A percentile compares a stretch with the other conserved stretches of the same genome.
Conservation (phyloP, 345 rosid genomes). For the Odontarrhena argentea region DNA sequence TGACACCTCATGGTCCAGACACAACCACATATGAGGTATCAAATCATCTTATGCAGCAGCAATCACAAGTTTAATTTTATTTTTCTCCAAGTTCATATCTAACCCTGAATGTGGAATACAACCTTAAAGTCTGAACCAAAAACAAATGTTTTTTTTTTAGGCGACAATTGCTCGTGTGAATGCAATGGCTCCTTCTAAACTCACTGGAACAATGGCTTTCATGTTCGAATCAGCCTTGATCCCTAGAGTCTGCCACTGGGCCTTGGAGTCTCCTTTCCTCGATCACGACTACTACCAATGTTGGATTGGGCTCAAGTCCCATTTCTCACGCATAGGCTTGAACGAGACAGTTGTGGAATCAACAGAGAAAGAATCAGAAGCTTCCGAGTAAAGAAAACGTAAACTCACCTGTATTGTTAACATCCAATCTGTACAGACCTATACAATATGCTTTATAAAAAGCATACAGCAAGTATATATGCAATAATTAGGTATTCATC, state of each 20-base stretch:
- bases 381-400: slow-evolving; percentile 29
- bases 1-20: slow-evolving; percentile 99
- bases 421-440: slow-evolving; percentile 32
- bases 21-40: slow-evolving; percentile 85
- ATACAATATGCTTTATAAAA: slow-evolving; percentile 17
- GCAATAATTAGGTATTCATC: slow-evolving; percentile 23
- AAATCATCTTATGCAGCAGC: slow-evolving; percentile 9
- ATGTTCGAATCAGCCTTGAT: slow-evolving; percentile 92
- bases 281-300: slow-evolving; percentile 87
- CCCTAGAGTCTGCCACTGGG: slow-evolving; percentile 89
- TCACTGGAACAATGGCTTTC: slow-evolving; percentile 86
- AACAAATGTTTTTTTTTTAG: slow-evolving; percentile 39
- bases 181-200: slow-evolving; percentile 63
- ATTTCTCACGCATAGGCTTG: slow-evolving; percentile 53
- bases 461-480: slow-evolving; percentile 27
- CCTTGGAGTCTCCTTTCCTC: slow-evolving; percentile 65
- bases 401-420: background rate
- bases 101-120: slow-evolving; percentile 3
- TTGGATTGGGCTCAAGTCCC: slow-evolving; percentile 93
- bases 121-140: slow-evolving; percentile 6
- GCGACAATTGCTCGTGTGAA: slow-evolving; percentile 65
- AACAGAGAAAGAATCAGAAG: slow-evolving; percentile 20
- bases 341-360: slow-evolving; percentile 6
- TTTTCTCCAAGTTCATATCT: background rate
- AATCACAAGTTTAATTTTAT: slow-evolving; percentile 14